Conservation (phyloP, 2,329 filamentous ascomycete species). For the Colletotrichum graminicola region DNA sequence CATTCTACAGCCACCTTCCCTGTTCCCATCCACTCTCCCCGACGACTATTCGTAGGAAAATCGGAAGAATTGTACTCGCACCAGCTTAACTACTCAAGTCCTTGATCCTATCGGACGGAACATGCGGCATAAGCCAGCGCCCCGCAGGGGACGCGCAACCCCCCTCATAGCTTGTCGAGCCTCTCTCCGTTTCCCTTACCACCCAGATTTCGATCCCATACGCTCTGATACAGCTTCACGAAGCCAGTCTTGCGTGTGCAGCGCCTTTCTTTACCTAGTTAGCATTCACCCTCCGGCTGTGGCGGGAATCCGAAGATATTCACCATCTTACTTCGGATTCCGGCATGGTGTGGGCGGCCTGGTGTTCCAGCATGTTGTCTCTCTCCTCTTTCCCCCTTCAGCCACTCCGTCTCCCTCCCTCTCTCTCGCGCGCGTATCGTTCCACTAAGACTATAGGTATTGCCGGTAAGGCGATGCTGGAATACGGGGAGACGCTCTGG, state of each 20-base stretch:
- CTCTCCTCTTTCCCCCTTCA: neutral
- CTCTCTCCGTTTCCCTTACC: constrained; percentile 30
- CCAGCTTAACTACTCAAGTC: neutral
- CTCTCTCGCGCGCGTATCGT: constrained; percentile 4
- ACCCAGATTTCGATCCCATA: constrained; percentile 33
- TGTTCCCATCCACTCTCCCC: constrained; percentile 5
- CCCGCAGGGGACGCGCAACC: constrained; percentile 42
- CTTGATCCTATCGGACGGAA: constrained; percentile 30
- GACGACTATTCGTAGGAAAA: neutral
- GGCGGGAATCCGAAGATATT: constrained; percentile 26
- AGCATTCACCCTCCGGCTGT: constrained; percentile 6
- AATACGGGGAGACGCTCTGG: neutral
- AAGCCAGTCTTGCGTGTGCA: constrained; percentile 37
- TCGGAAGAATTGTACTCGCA: neutral
- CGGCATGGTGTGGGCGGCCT: constrained; percentile 13
- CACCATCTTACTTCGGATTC: constrained; percentile 19
- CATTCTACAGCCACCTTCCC: constrained; percentile 35
- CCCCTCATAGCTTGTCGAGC: constrained; percentile 25
- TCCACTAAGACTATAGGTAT: constrained; percentile 3
- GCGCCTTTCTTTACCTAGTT: constrained; percentile 20
- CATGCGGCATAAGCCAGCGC: constrained; percentile 41
- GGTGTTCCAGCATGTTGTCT: constrained; percentile 1
- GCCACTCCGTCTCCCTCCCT: neutral
- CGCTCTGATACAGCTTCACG: constrained; percentile 40
- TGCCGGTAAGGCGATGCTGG: neutral